Percentiles rank a stretch among this genome's conserved stretches.
These are phyloP conservation scores for Acidiella bohemica DNA, from an alignment of 495 filamentous ascomycete genomes.

Conservation along the genomic window DNA sequence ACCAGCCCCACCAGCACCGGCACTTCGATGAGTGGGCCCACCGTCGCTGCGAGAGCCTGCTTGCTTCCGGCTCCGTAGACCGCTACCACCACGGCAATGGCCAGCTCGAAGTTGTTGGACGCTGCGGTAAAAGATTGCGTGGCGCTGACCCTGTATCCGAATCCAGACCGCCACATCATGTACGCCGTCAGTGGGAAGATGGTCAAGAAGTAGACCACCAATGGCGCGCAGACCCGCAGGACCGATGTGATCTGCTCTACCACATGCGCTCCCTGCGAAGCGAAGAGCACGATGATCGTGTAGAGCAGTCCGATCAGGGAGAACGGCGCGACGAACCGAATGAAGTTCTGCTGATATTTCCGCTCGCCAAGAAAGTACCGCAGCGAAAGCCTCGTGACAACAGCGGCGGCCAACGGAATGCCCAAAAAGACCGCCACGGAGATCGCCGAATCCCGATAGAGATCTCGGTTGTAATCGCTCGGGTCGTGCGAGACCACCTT, in stretches of 20 bases:
- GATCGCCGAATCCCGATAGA: slow-evolving; percentile 24
- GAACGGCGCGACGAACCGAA: slow-evolving; percentile 26
- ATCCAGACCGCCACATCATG: slow-evolving; percentile 38
- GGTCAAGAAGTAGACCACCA: slow-evolving; percentile 29
- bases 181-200: slow-evolving; percentile 25
- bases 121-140: slow-evolving; percentile 91
- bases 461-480: slow-evolving; percentile 6
- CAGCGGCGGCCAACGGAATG: slow-evolving; percentile 28
- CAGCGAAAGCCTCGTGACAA: slow-evolving; percentile 24
- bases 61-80: slow-evolving; percentile 68
- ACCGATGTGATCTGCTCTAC: slow-evolving; percentile 31
- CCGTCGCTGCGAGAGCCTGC: slow-evolving; percentile 78
- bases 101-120: slow-evolving; percentile 91
- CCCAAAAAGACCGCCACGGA: slow-evolving; percentile 30
- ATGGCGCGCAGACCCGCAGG: slow-evolving; percentile 27
- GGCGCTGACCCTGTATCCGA: slow-evolving; percentile 54
- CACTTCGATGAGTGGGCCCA: slow-evolving; percentile 84
- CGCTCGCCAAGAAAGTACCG: slow-evolving; percentile 20
- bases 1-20: slow-evolving; percentile 73
- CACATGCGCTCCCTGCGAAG: slow-evolving; percentile 25
- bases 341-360: slow-evolving; percentile 25
- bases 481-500: slow-evolving; percentile 24
- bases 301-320: slow-evolving; percentile 30
- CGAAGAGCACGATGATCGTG: slow-evolving; percentile 31
- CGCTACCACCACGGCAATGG: slow-evolving; percentile 82